A percentile compares a stretch with the other conserved stretches of the same genome.
phyloP scores from a whole-genome alignment of 163 green algal species.

The Coccomyxa subellipsoidea region DNA sequence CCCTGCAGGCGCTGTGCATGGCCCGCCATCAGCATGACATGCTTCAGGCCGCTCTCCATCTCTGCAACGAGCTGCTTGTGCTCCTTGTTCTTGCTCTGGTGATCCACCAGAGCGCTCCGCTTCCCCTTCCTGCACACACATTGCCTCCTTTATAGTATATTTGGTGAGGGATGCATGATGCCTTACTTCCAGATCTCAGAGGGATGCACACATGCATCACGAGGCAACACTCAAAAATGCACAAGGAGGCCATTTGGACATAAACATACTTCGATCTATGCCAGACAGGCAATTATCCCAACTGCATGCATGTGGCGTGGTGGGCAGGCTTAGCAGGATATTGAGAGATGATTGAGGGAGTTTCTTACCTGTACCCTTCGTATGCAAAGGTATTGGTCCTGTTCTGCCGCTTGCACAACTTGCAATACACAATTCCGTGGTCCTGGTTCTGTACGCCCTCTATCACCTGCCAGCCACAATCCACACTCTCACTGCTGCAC shows the following conservation, averaged over 20 bases:
- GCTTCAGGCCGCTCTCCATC: slow-evolving; percentile 29
- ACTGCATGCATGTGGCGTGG: too few species aligned
- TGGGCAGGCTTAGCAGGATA: too few species aligned
- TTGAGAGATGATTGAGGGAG: too few species aligned
- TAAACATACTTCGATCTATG: too few species aligned
- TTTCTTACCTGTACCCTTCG: slow-evolving; percentile 29
- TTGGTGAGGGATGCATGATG: too few species aligned
- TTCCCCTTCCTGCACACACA: slow-evolving; percentile 29
- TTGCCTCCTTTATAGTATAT: not conserved
- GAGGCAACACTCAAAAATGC: too few species aligned
- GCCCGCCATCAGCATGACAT: slow-evolving; percentile 28
- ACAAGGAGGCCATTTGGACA: too few species aligned
- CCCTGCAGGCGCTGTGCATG: slow-evolving; percentile 14
- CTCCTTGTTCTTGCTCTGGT: slow-evolving; percentile 38
- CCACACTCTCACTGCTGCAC: too few species aligned
- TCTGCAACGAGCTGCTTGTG: slow-evolving; percentile 30
- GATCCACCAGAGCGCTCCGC: slow-evolving; percentile 32
- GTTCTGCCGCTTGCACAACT: slow-evolving; percentile 28
- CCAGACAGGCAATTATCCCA: too few species aligned
- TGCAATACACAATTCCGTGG: slow-evolving; percentile 32
- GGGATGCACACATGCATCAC: too few species aligned
- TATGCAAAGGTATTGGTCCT: slow-evolving; percentile 38
- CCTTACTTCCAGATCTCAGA: too few species aligned
- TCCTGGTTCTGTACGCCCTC: slow-evolving; percentile 25
- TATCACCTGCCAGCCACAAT: slow-evolving; percentile 14